These are phyloP conservation scores for Clonostachys rhizophaga DNA, from an alignment of 2,329 filamentous ascomycete genomes.

Conservation along the genomic window DNA sequence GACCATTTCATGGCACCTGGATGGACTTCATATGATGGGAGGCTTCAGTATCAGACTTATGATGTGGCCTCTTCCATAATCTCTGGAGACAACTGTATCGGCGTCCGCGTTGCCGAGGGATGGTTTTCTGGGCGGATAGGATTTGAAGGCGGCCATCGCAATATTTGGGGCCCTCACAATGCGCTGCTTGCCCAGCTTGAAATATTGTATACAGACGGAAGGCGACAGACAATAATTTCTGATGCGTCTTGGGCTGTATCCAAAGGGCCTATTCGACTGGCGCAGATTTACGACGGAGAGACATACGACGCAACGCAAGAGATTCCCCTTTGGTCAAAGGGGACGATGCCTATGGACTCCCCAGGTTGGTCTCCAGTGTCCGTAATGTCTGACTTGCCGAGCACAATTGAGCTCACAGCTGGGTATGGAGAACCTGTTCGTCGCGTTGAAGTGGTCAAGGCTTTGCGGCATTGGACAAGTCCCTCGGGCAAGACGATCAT, in stretches of 20 bases:
- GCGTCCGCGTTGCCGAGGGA: background rate
- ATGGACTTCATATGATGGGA: background rate
- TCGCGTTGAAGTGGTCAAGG: background rate
- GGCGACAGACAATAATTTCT: background rate
- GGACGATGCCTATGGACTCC: background rate
- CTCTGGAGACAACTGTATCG: background rate
- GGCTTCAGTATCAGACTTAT: constrained; percentile 1
- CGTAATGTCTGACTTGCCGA: background rate
- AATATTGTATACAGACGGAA: background rate
- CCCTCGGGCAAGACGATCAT: background rate
- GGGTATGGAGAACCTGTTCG: constrained; percentile 1
- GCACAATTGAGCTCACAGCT: background rate
- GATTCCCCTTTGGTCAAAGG: background rate
- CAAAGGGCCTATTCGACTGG: background rate
- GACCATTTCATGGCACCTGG: constrained; percentile 1
- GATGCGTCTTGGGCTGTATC: background rate
- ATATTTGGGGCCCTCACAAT: background rate
- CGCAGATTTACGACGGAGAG: constrained; percentile 1
- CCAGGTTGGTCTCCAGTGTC: background rate
- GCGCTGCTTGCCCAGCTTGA: background rate
- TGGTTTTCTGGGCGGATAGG: background rate
- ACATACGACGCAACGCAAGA: background rate
- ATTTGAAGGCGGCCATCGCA: background rate
- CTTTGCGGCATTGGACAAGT: background rate
- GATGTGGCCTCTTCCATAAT: background rate